Percentiles rank a stretch among this genome's conserved stretches.
phyloP scores from a whole-genome alignment of 345 rosid genomes.

The Citrus maxima region DNA sequence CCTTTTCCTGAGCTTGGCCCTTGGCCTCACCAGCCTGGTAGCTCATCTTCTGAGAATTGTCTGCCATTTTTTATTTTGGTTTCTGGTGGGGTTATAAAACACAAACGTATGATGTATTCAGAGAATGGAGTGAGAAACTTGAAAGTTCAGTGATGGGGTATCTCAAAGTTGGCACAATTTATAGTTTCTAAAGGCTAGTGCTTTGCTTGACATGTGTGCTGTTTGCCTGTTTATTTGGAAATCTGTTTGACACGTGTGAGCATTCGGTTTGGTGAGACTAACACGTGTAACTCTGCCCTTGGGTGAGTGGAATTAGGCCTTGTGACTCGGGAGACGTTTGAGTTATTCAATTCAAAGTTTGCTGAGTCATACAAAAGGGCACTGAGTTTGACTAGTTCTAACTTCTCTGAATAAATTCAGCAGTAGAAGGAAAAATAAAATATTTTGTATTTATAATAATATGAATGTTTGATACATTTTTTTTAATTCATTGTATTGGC shows the following conservation, averaged over 20 bases:
- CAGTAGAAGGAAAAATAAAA: neutral
- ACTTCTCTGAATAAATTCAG: neutral
- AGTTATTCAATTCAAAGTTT: neutral
- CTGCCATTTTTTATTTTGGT: slow-evolving; percentile 23
- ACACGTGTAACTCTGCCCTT: neutral
- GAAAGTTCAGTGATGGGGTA: neutral
- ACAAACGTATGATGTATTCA: neutral
- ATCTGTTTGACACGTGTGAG: neutral
- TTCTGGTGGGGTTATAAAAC: neutral
- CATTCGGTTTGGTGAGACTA: neutral
- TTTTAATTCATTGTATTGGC: neutral
- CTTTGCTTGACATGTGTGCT: neutral
- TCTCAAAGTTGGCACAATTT: neutral
- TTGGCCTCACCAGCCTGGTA: slow-evolving; percentile 53
- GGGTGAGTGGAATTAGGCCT: neutral
- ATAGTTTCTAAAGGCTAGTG: slow-evolving; percentile 1
- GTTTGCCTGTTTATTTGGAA: neutral
- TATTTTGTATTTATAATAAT: neutral
- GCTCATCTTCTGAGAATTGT: slow-evolving; percentile 42
- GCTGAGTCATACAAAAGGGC: neutral
- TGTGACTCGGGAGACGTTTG: neutral
- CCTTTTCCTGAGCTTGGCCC: slow-evolving; percentile 67
- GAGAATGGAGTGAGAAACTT: neutral
- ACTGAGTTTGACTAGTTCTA: neutral
- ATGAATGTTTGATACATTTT: too few species aligned